Percentiles rank a stretch among this genome's conserved stretches.
Conservation (phyloP, 2,329 filamentous ascomycete genomes). For the Escovopsis weberi region DNA sequence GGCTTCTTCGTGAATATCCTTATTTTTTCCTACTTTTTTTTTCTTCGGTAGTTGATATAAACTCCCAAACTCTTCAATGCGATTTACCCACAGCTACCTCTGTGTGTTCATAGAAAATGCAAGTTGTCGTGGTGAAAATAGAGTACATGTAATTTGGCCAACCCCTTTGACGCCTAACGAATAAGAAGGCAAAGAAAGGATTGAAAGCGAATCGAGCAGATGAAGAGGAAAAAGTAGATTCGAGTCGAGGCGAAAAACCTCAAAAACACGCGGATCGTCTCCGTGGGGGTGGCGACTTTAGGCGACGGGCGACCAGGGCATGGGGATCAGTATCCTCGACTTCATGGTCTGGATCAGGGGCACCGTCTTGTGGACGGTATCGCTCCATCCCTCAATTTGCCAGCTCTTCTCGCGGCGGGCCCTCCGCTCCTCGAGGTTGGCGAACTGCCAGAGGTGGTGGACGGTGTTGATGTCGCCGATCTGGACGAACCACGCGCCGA, state of each 20-base stretch:
- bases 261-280: conserved; percentile 1
- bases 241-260: not conserved
- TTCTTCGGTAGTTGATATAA: not conserved
- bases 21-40: no score
- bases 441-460: conserved; percentile 97
- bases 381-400: conserved; percentile 87
- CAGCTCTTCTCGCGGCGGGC: conserved; percentile 85
- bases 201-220: no score
- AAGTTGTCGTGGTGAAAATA: no score
- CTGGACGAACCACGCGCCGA: conserved; percentile 97
- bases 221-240: not conserved
- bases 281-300: conserved; percentile 24
- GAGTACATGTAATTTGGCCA: not conserved
- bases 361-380: conserved; percentile 97
- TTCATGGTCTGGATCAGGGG: conserved; percentile 95
- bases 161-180: conserved; percentile 8
- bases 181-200: no score
- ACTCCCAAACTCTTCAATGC: not conserved
- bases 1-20: no score
- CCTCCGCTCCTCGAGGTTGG: conserved; percentile 87
- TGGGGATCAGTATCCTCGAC: conserved; percentile 80
- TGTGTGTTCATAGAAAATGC: not conserved
- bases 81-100: not conserved
- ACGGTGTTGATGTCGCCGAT: conserved; percentile 96
- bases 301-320: conserved; percentile 91